Evolutionary conservation across 2,329 filamentous ascomycete genomes (phyloP).

Genomic region (Alternaria incomplexa): DNA sequence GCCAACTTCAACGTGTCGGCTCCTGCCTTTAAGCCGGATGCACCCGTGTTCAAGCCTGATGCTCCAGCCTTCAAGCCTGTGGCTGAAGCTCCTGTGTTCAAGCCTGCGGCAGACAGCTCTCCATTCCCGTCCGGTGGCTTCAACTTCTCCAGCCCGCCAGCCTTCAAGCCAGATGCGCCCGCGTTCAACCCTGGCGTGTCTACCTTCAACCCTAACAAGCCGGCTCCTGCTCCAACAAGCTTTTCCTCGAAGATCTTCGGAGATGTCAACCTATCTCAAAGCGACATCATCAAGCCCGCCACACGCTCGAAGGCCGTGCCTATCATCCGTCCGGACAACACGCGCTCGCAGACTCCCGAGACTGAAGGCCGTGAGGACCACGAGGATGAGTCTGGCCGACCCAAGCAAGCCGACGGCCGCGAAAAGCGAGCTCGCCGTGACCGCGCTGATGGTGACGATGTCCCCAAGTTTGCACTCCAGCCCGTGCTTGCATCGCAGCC

Average conservation of each 20-base stretch:
- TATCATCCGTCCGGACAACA: conserved; percentile 69
- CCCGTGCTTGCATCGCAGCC: conserved; percentile 48
- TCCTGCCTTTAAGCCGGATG: conserved; percentile 76
- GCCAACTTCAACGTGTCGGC: conserved; percentile 70
- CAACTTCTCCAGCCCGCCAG: conserved; percentile 31
- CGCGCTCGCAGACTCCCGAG: conserved; percentile 51
- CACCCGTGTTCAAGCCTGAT: conserved; percentile 74
- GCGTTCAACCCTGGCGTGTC: conserved; percentile 63
- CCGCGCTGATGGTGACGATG: conserved; percentile 71
- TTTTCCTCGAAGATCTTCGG: conserved; percentile 46
- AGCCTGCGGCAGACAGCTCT: conserved; percentile 19
- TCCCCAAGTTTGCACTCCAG: conserved; percentile 72
- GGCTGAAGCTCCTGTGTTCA: conserved; percentile 17
- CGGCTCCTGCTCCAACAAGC: conserved; percentile 30
- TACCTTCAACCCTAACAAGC: conserved; percentile 29
- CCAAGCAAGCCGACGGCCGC: conserved; percentile 69
- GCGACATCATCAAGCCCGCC: conserved; percentile 67
- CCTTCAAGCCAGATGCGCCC: conserved; percentile 69
- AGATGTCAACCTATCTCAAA: conserved; percentile 60
- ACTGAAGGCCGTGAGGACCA: conserved; percentile 35
- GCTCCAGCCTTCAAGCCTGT: conserved; percentile 56
- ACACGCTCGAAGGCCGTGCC: conserved; percentile 85
- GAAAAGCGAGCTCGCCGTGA: conserved; percentile 75
- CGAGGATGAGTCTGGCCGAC: conserved; percentile 67
- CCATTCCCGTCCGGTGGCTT: conserved; percentile 27